A percentile compares a stretch with the other conserved stretches of the same genome.
Conservation (phyloP, 2,329 filamentous ascomycete species). For the Elsinoe fawcettii region DNA sequence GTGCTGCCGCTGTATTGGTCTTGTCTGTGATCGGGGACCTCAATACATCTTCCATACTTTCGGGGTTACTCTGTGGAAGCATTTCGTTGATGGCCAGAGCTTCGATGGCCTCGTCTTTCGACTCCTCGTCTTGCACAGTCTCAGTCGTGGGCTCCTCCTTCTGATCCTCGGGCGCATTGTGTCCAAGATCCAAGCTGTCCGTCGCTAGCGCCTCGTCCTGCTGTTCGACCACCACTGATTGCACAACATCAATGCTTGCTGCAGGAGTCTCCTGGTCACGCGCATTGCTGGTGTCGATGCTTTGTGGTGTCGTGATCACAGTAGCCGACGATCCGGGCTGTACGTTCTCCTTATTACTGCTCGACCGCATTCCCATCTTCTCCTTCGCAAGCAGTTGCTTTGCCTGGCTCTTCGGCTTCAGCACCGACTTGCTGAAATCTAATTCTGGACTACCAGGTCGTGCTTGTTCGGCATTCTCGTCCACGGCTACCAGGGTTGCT, state of each 20-base stretch:
- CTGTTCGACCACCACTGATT: conserved; percentile 43
- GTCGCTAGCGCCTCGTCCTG: conserved; percentile 47
- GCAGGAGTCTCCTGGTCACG: background rate
- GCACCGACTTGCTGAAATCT: background rate
- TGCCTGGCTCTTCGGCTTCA: conserved; percentile 21
- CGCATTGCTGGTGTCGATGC: background rate
- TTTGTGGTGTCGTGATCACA: conserved; percentile 10
- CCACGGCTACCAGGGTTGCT: background rate
- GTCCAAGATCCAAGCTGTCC: background rate
- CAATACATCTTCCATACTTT: too few species aligned
- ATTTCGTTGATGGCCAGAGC: background rate
- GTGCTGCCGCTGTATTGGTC: conserved; percentile 20
- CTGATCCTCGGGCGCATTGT: background rate
- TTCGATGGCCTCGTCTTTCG: background rate
- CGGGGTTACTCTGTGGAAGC: background rate
- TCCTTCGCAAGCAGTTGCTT: conserved; percentile 23
- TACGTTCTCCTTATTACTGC: conserved; percentile 29
- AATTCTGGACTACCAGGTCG: conserved; percentile 5
- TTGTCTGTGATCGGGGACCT: background rate
- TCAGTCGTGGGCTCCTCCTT: background rate
- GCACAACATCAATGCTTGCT: background rate
- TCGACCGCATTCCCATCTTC: conserved; percentile 23
- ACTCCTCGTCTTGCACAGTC: background rate
- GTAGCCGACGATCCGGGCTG: conserved; percentile 20
- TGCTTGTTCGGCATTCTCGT: background rate